Evolutionary conservation across 2,329 filamentous ascomycete genomes (phyloP), one percentile per base, ranked within the genome.

Genomic region (Exserohilum turcica): DNA sequence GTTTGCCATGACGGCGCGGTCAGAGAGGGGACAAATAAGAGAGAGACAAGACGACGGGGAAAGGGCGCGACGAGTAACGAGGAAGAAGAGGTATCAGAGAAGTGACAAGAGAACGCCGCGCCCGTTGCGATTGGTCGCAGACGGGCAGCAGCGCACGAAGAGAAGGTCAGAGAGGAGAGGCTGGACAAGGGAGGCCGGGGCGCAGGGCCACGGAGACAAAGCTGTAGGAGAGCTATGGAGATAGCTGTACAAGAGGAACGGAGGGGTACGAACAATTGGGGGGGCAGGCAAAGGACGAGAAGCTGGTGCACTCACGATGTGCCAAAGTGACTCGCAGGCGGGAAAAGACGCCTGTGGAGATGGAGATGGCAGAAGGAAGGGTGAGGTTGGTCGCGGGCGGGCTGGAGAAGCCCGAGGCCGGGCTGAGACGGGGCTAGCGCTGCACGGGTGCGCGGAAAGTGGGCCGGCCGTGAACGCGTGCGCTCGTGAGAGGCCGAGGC

Each of bases 1-100:
- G 72, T 76, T 76, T 76, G 73, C 74, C 73, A 74, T 69, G 60
- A 71, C 63, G 72, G 68, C 71, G 67, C 68, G 67, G 74, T 76
- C 70, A 76, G 73, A 75, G 61, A 65, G 66, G 60, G 69, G 62
- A 71, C 67, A 70, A 67, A 63, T 56, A 62, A 72, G 61, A 57
- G 61, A 57, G 60, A 68, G 60, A 68, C 65, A 58, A 65, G 67
- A 56, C 60, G 59, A 65, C 52, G 59, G 65, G 54, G 58, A 65
- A 32, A 44, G 49, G 56, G 63, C 52, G 62, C 56, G 65, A 60
- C 54, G 63, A 68, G 70, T 55, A 58, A 70, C 54, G 62, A 60
- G 43, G 59, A 54, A 56, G 52, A 56, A 61, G 57, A 37, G 51
- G 40, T 21, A 43, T 43, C 12, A 45, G 62, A 54, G 57, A 45